Conservation (phyloP, 805 yeast genomes). For the Yarrowia porcina region DNA sequence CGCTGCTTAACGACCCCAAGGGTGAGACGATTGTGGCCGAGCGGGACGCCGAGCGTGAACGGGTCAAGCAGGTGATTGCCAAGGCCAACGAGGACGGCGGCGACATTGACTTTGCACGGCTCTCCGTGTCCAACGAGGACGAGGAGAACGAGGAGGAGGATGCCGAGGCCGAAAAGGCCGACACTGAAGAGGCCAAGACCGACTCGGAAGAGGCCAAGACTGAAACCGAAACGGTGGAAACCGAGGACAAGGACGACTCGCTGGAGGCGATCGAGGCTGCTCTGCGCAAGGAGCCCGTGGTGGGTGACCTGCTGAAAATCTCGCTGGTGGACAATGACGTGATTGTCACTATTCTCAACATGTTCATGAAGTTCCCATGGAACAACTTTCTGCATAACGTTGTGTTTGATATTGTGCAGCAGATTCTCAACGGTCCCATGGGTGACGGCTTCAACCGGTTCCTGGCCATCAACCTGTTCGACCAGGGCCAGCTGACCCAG, state of each 20-base stretch:
- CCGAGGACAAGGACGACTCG: conserved; percentile 32
- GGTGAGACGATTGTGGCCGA: conserved; percentile 66
- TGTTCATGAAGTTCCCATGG: conserved; percentile 90
- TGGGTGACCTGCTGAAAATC: conserved; percentile 86
- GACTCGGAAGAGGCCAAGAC: background rate
- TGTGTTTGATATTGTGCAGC: conserved; percentile 94
- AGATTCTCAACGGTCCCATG: conserved; percentile 81
- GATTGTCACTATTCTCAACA: conserved; percentile 60
- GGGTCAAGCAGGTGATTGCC: conserved; percentile 42
- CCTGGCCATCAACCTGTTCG: conserved; percentile 67
- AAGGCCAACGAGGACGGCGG: conserved; percentile 30
- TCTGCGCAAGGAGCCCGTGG: conserved; percentile 59
- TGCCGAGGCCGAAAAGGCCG: background rate
- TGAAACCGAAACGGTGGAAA: background rate
- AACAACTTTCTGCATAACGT: conserved; percentile 96
- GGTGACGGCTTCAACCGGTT: conserved; percentile 82
- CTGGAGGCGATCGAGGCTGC: conserved; percentile 40
- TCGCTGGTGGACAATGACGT: conserved; percentile 72
- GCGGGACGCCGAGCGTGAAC: conserved; percentile 64
- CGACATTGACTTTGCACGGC: conserved; percentile 27
- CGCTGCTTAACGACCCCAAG: conserved; percentile 70
- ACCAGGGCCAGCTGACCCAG: conserved; percentile 57
- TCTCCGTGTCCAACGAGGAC: conserved; percentile 35
- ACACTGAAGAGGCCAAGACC: background rate
- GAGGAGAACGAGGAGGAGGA: conserved; percentile 9